These are phyloP conservation scores for Pestalotiopsis sp. DNA, from an alignment of 2,329 filamentous ascomycete species.

Conservation along the genomic window DNA sequence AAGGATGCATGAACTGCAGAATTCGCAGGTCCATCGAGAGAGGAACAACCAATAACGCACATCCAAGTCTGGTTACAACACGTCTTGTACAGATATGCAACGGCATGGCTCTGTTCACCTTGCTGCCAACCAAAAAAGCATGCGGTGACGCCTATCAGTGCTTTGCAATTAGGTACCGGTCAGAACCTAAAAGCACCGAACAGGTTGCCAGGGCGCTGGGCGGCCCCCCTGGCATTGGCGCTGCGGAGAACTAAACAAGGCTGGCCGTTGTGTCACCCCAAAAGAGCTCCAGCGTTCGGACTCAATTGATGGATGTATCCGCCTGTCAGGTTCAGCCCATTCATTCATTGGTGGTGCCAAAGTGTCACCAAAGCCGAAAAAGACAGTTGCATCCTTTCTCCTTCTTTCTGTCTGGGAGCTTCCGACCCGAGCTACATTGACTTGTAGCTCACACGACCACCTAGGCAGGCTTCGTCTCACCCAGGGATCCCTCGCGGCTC, in stretches of 20 bases:
- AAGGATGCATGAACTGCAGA: background rate
- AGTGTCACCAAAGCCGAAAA: background rate
- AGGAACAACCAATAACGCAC: background rate
- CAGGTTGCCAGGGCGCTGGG: background rate
- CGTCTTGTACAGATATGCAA: background rate
- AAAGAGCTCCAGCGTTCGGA: background rate
- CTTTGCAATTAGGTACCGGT: background rate
- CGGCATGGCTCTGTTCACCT: background rate
- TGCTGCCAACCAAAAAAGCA: background rate
- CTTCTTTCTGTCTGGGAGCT: background rate
- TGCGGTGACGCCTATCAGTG: background rate
- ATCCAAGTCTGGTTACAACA: background rate
- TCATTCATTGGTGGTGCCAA: background rate
- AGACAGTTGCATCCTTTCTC: background rate
- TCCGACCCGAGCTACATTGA: constrained; percentile 1
- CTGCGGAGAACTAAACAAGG: background rate
- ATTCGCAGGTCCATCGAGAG: background rate
- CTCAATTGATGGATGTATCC: background rate
- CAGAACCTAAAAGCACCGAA: background rate
- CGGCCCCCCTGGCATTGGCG: background rate
- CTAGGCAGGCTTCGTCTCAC: constrained; percentile 2
- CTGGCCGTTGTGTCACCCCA: background rate
- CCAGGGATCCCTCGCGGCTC: background rate
- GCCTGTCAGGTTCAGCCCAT: background rate
- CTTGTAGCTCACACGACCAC: background rate